Percentiles rank a stretch among this genome's conserved stretches.
phyloP scores from a whole-genome alignment of 768 basidiomycete genomes.

The Glaciozyma antarctica region DNA sequence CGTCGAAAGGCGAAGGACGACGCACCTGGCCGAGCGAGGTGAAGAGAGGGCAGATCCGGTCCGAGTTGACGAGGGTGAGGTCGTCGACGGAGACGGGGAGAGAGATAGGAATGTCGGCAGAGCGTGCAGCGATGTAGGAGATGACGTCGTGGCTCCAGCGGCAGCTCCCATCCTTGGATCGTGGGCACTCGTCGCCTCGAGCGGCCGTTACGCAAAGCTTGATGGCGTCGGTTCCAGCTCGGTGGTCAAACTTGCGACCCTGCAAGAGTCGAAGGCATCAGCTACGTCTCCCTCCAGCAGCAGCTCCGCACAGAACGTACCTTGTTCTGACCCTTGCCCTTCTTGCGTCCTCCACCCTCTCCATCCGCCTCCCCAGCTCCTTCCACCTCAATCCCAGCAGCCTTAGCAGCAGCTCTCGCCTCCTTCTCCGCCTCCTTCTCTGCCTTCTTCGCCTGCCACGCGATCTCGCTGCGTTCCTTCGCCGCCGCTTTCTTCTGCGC shows the following conservation, averaged over 20 bases:
- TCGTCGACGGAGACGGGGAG: conserved; percentile 44
- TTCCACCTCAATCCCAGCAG: background rate
- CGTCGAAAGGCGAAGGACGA: no score
- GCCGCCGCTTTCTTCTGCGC: conserved; percentile 46
- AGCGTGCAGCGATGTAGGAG: conserved; percentile 67
- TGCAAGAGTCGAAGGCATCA: background rate
- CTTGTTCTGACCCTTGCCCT: conserved; percentile 62
- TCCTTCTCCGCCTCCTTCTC: conserved; percentile 35
- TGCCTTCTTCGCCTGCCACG: conserved; percentile 35
- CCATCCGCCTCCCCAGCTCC: conserved; percentile 21
- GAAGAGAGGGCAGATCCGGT: conserved; percentile 57
- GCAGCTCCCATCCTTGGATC: conserved; percentile 47
- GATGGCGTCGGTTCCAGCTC: conserved; percentile 37
- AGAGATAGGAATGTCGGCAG: conserved; percentile 59
- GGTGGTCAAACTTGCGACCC: conserved; percentile 24
- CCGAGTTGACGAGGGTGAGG: conserved; percentile 41
- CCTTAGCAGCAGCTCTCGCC: conserved; percentile 2
- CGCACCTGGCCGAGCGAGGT: conserved; percentile 49
- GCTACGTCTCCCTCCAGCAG: conserved; percentile 57
- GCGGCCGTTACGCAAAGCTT: conserved; percentile 77
- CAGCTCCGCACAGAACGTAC: conserved; percentile 48
- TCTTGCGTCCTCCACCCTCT: conserved; percentile 32
- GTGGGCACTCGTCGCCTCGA: conserved; percentile 51
- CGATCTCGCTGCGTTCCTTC: conserved; percentile 62
- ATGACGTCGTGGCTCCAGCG: conserved; percentile 67